These are phyloP conservation scores for Allomyces arbusculus DNA, from an alignment of 192 early-diverging fungal genomes.

Conservation along the genomic window DNA sequence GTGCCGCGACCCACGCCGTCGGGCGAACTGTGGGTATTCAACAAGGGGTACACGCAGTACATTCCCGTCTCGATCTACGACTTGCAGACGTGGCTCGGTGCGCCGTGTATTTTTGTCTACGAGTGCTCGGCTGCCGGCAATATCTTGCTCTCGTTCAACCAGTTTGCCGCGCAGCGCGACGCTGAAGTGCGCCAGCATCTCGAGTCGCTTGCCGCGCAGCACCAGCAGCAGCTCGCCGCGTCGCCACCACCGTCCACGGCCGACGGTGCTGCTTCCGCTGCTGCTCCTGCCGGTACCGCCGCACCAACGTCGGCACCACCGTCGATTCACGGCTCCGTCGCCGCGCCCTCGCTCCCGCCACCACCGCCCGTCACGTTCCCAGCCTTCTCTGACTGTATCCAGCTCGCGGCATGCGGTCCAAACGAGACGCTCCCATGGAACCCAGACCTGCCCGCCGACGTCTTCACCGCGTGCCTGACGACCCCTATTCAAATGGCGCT, in stretches of 20 bases:
- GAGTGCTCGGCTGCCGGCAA: slow-evolving; percentile 87
- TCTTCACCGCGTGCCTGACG: slow-evolving; percentile 90
- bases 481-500: slow-evolving; percentile 87
- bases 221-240: not conserved
- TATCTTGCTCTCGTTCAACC: slow-evolving; percentile 71
- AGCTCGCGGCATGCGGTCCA: slow-evolving; percentile 73
- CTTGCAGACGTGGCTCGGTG: slow-evolving; percentile 83
- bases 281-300: slow-evolving; percentile 8
- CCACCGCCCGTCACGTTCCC: not conserved
- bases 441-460: slow-evolving; percentile 84
- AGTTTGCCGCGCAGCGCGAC: slow-evolving; percentile 71
- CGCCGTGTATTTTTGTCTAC: slow-evolving; percentile 90
- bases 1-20: slow-evolving; percentile 83
- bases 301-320: slow-evolving; percentile 4
- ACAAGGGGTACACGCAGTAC: slow-evolving; percentile 94
- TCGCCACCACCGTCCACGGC: not conserved
- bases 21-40: slow-evolving; percentile 98
- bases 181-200: slow-evolving; percentile 19
- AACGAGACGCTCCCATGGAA: slow-evolving; percentile 77
- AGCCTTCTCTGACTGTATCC: slow-evolving; percentile 56
- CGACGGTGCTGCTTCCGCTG: not conserved
- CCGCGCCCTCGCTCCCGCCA: slow-evolving; percentile 5
- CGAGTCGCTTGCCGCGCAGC: not conserved
- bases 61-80: slow-evolving; percentile 83
- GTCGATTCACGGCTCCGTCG: slow-evolving; percentile 8